These are phyloP conservation scores for Musa itinerans DNA, from an alignment of 176 grass and related monocot genomes.

Conservation along the genomic window DNA sequence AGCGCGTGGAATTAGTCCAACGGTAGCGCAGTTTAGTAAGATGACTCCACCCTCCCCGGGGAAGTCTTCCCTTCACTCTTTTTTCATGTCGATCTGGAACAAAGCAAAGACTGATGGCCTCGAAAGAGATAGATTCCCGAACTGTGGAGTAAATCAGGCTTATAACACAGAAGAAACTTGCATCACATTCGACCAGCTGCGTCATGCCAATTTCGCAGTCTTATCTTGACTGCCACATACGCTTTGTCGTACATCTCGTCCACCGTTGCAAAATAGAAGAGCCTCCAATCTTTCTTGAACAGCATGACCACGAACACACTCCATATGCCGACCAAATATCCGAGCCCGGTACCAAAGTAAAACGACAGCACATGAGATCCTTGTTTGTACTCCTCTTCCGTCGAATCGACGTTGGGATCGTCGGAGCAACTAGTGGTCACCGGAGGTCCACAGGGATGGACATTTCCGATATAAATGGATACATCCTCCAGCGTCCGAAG, in stretches of 20 bases:
- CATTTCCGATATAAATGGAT: slow-evolving; percentile 12
- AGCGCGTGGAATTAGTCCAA: too few species aligned
- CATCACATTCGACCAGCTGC: not conserved
- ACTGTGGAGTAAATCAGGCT: too few species aligned
- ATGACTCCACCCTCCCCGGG: too few species aligned
- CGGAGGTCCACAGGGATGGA: slow-evolving; percentile 8
- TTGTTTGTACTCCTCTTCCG: not conserved
- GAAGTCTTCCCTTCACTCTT: too few species aligned
- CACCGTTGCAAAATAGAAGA: not conserved
- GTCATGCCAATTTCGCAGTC: too few species aligned
- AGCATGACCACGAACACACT: slow-evolving; percentile 2
- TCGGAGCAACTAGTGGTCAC: not conserved
- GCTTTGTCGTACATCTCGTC: not conserved
- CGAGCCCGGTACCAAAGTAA: not conserved
- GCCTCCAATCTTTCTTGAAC: not conserved
- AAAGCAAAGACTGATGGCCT: too few species aligned
- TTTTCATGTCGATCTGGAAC: too few species aligned
- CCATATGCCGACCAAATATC: slow-evolving; percentile 4
- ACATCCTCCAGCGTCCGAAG: slow-evolving; percentile 1
- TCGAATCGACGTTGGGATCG: not conserved
- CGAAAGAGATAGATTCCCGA: too few species aligned
- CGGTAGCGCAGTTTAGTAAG: too few species aligned
- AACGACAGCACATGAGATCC: not conserved
- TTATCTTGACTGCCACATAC: not conserved
- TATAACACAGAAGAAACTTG: too few species aligned